Percentiles rank a stretch among this genome's conserved stretches.
These are phyloP conservation scores for Neurospora sp. DNA, from an alignment of 495 filamentous ascomycete species.

Conservation along the genomic window DNA sequence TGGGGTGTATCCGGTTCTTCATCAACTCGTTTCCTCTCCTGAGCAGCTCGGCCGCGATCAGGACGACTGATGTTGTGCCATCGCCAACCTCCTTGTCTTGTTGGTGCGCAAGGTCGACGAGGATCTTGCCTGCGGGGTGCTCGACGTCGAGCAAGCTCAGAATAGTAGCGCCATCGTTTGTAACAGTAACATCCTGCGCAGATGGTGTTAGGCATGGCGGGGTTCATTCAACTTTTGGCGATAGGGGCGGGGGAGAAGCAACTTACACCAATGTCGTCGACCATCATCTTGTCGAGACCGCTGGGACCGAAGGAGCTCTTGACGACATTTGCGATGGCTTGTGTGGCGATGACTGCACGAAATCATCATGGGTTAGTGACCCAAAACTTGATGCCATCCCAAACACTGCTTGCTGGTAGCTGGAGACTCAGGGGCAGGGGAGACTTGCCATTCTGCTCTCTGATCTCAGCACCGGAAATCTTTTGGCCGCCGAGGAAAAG, in stretches of 20 bases:
- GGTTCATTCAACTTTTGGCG: not conserved
- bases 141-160: slow-evolving; percentile 90
- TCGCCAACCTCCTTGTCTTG: slow-evolving; percentile 99
- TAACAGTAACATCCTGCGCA: slow-evolving; percentile 87
- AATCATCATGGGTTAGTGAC: slow-evolving; percentile 17
- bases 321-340: slow-evolving; percentile 96
- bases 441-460: slow-evolving; percentile 83
- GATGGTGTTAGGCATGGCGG: slow-evolving; percentile 9
- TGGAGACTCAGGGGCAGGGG: slow-evolving; percentile 2
- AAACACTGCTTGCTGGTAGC: not conserved
- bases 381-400: slow-evolving; percentile 2
- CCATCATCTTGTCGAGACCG: slow-evolving; percentile 99
- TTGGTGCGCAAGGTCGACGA: slow-evolving; percentile 95
- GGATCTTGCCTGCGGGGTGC: slow-evolving; percentile 95
- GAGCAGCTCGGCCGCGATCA: slow-evolving; percentile 94
- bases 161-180: slow-evolving; percentile 97
- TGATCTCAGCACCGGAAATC: slow-evolving; percentile 88
- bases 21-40: slow-evolving; percentile 93
- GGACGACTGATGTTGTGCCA: slow-evolving; percentile 94
- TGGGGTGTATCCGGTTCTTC: slow-evolving; percentile 99
- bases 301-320: slow-evolving; percentile 97
- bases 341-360: slow-evolving; percentile 72
- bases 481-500: slow-evolving; percentile 89
- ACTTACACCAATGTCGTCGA: slow-evolving; percentile 93
- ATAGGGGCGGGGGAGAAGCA: slow-evolving; percentile 6